Conservation (phyloP, 495 filamentous ascomycete genomes). For the Aspergillus bertholletiae region DNA sequence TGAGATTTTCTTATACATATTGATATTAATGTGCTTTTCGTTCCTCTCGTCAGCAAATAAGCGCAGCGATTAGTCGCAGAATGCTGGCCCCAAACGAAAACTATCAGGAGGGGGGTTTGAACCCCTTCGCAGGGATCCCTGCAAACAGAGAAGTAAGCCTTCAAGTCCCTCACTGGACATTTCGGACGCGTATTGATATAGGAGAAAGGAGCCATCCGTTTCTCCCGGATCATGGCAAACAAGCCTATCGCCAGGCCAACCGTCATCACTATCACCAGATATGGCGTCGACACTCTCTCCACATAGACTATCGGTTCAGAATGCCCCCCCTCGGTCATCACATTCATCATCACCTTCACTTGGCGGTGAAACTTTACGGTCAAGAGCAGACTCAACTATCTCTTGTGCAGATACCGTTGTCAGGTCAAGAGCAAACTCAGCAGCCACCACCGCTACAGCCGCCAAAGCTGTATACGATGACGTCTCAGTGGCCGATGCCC, state of each 20-base stretch:
- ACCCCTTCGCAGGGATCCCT: slow-evolving; percentile 12
- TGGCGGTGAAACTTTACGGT: slow-evolving; percentile 48
- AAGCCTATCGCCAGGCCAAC: slow-evolving; percentile 2
- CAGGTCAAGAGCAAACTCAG: slow-evolving; percentile 43
- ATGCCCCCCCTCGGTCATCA: slow-evolving; percentile 31
- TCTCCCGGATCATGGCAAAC: slow-evolving; percentile 1
- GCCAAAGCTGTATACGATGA: slow-evolving; percentile 39
- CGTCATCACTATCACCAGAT: slow-evolving; percentile 20
- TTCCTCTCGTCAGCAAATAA: slow-evolving; percentile 2
- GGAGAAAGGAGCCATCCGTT: slow-evolving; percentile 1
- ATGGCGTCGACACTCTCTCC: slow-evolving; percentile 25
- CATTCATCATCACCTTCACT: too few species aligned
- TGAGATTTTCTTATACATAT: background rate
- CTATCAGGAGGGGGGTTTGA: slow-evolving; percentile 6
- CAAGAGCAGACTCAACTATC: slow-evolving; percentile 45
- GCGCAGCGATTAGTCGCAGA: slow-evolving; percentile 8
- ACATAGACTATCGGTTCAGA: slow-evolving; percentile 27
- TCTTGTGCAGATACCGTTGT: slow-evolving; percentile 37
- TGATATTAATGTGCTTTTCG: background rate
- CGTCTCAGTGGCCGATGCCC: slow-evolving; percentile 47
- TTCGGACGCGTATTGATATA: background rate
- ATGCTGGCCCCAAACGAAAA: slow-evolving; percentile 13
- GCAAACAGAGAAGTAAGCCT: slow-evolving; percentile 12
- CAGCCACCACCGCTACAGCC: slow-evolving; percentile 24
- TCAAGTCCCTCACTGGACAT: background rate